Evolutionary conservation across 2,329 filamentous ascomycete genomes (phyloP).

Genomic region (Aspergillus sp.): DNA sequence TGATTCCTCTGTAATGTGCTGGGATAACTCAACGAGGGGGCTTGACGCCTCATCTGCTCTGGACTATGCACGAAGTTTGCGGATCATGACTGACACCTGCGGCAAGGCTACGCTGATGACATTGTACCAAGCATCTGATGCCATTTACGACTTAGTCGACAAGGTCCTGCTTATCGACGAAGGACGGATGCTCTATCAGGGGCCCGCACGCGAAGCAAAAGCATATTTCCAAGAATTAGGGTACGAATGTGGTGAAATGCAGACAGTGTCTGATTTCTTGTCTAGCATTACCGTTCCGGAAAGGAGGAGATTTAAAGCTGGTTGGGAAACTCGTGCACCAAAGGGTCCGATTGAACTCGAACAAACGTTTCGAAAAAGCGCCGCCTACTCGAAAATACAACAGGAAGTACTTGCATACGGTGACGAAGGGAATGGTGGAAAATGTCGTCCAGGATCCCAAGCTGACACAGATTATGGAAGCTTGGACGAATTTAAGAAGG

Average conservation of each 20-base stretch:
- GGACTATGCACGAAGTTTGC: conserved; percentile 66
- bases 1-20: conserved; percentile 67
- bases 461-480: conserved; percentile 31
- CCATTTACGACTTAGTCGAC: conserved; percentile 68
- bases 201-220: conserved; percentile 55
- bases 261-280: conserved; percentile 72
- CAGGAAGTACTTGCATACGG: conserved; percentile 61
- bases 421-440: conserved; percentile 27
- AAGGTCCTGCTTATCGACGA: conserved; percentile 73
- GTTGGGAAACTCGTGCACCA: conserved; percentile 62
- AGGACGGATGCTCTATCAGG: conserved; percentile 64
- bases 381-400: conserved; percentile 57
- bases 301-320: conserved; percentile 63
- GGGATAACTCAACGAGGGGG: conserved; percentile 74
- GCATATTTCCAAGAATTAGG: conserved; percentile 64
- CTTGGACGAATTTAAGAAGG: conserved; percentile 55
- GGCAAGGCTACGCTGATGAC: conserved; percentile 67
- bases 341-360: conserved; percentile 66
- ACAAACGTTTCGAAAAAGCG: conserved; percentile 62
- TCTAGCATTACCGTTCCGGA: conserved; percentile 69
- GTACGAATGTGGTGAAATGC: conserved; percentile 55
- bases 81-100: conserved; percentile 69
- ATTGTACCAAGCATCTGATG: conserved; percentile 66
- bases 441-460: conserved; percentile 50
- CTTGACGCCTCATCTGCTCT: conserved; percentile 72